Evolutionary conservation across 2,329 filamentous ascomycete genomes (phyloP).

Genomic region (Talaromyces sp.): DNA sequence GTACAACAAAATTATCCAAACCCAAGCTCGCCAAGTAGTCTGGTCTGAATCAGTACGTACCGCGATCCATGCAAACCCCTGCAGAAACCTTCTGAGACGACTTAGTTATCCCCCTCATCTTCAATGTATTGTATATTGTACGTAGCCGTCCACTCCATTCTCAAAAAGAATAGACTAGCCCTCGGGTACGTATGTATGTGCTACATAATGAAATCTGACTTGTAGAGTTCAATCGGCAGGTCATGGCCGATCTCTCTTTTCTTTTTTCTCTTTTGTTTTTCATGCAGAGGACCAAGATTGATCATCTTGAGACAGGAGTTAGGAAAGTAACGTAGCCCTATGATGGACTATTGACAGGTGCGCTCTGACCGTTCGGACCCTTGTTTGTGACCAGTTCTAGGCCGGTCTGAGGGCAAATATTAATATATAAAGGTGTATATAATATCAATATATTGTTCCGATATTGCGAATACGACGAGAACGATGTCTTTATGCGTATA

Average conservation of each 20-base stretch:
- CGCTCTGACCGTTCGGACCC: constrained; percentile 3
- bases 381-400: constrained; percentile 6
- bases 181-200: neutral
- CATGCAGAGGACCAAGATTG: neutral
- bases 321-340: neutral
- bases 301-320: neutral
- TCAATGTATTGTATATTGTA: neutral
- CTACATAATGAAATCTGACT: neutral
- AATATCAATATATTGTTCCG: neutral
- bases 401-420: neutral
- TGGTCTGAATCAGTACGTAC: neutral
- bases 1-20: neutral
- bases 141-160: neutral
- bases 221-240: neutral
- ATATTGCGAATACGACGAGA: neutral
- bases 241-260: neutral
- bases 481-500: neutral
- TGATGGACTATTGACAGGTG: constrained; percentile 1
- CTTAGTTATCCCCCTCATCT: neutral
- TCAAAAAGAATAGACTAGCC: neutral
- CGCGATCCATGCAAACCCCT: neutral
- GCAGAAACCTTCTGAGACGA: neutral
- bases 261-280: neutral
- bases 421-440: neutral
- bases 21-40: neutral